A percentile compares a stretch with the other conserved stretches of the same genome.
Evolutionary conservation across 352 stramenopile species (phyloP).

Genomic region (Phytophthora macrochlamydospora): DNA sequence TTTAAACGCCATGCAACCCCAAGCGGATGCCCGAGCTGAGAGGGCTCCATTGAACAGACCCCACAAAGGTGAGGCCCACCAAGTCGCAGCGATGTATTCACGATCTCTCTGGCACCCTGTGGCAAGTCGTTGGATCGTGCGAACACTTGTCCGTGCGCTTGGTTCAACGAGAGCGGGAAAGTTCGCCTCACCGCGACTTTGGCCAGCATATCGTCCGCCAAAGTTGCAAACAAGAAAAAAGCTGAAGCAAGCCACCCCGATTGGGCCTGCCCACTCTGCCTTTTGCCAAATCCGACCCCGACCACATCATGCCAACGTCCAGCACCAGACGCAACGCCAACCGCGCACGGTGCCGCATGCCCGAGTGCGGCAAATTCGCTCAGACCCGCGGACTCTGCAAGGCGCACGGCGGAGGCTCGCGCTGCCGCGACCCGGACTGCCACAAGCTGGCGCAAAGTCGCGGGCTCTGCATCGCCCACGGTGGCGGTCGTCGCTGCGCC

Average conservation of each 20-base stretch:
- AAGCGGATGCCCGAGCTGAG: background rate
- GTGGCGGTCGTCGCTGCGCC: conserved; percentile 71
- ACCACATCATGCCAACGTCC: conserved; percentile 33
- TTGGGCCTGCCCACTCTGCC: conserved; percentile 6
- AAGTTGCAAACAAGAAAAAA: too few relatives aligned
- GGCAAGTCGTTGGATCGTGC: conserved; percentile 32
- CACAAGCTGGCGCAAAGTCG: conserved; percentile 79
- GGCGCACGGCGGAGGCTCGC: conserved; percentile 80
- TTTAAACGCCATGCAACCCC: conserved; percentile 5
- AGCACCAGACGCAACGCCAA: conserved; percentile 58
- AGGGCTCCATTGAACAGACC: background rate
- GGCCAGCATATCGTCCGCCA: background rate
- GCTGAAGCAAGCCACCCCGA: conserved; percentile 9
- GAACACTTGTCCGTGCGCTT: conserved; percentile 15
- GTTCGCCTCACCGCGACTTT: background rate
- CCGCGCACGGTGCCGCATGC: conserved; percentile 70
- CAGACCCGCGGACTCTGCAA: conserved; percentile 81
- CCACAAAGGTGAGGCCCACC: background rate
- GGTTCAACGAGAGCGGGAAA: background rate
- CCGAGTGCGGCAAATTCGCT: conserved; percentile 76
- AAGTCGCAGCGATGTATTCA: background rate
- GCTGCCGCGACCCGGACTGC: conserved; percentile 71
- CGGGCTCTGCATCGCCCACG: conserved; percentile 80
- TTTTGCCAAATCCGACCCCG: conserved; percentile 25
- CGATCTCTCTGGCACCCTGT: conserved; percentile 10